A percentile compares a stretch with the other conserved stretches of the same genome.
phyloP scores from a whole-genome alignment of 2,329 filamentous ascomycete genomes.

The Apiospora kogelbergensis region DNA sequence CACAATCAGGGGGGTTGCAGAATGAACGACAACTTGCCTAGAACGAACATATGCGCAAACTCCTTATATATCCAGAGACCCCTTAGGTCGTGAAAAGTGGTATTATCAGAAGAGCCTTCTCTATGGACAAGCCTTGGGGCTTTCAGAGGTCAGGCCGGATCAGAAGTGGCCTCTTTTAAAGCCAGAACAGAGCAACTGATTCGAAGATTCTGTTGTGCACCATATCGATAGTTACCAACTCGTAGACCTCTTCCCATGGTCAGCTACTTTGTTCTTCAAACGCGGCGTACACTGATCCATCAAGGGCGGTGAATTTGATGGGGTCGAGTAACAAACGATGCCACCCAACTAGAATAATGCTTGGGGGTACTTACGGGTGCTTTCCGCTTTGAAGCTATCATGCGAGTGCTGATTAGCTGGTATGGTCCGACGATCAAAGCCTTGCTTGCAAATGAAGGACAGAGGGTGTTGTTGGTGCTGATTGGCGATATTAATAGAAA shows the following conservation, averaged over 20 bases:
- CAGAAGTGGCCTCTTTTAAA: background rate
- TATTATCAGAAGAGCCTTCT: background rate
- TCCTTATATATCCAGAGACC: background rate
- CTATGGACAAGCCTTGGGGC: background rate
- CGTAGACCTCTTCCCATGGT: background rate
- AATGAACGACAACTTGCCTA: background rate
- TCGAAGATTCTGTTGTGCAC: background rate
- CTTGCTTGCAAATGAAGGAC: background rate
- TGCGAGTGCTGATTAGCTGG: background rate
- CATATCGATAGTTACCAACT: background rate
- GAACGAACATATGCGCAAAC: background rate
- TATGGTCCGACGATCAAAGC: background rate
- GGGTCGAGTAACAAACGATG: background rate
- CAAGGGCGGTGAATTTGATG: background rate
- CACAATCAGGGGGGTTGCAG: background rate
- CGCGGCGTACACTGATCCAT: background rate
- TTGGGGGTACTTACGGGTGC: background rate
- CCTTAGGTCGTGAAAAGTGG: background rate
- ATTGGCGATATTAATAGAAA: background rate
- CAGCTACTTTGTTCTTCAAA: background rate
- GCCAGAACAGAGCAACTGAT: background rate
- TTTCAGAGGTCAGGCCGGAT: too few relatives aligned
- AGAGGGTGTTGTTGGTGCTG: background rate
- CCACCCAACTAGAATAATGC: background rate
- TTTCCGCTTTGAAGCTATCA: background rate